Evolutionary conservation across 106 monocot genomes (phyloP).

Genomic region (Apostasia shenzhenica): DNA sequence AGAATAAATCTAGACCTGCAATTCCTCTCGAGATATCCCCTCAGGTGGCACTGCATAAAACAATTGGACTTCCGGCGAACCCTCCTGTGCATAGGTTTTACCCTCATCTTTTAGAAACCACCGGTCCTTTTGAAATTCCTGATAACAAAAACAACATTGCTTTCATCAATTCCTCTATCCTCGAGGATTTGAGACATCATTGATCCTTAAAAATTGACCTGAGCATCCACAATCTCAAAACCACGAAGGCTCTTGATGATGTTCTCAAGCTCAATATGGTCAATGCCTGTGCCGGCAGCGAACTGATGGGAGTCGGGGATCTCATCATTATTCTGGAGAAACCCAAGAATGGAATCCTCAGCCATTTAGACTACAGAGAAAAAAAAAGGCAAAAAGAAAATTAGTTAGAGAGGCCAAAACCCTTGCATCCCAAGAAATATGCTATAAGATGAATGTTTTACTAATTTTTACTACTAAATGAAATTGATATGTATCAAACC

Average conservation of each 20-base stretch:
- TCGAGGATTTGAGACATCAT: not conserved
- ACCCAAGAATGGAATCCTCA: constrained; percentile 51
- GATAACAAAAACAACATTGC: constrained; percentile 4
- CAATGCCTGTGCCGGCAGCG: constrained; percentile 50
- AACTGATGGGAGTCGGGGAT: constrained; percentile 65
- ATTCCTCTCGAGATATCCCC: constrained; percentile 48
- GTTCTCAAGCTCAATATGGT: constrained; percentile 69
- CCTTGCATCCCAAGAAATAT: not conserved
- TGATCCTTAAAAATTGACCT: constrained; percentile 21
- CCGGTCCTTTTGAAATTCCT: constrained; percentile 60
- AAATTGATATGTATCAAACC: no score
- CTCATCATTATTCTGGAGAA: constrained; percentile 35
- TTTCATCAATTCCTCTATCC: not conserved
- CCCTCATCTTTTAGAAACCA: constrained; percentile 79
- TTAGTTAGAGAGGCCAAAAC: not conserved
- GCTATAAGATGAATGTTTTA: no score
- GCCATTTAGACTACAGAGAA: constrained; percentile 1
- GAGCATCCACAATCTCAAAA: constrained; percentile 55
- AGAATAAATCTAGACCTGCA: constrained; percentile 35
- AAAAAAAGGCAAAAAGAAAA: no score
- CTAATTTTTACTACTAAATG: no score
- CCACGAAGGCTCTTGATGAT: constrained; percentile 79
- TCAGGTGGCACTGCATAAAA: constrained; percentile 53
- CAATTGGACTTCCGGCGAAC: constrained; percentile 73
- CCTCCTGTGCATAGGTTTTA: constrained; percentile 42